A percentile compares a stretch with the other conserved stretches of the same genome.
Conservation (phyloP, 2,329 filamentous ascomycete genomes). For the Ambrosiella beaveri region DNA sequence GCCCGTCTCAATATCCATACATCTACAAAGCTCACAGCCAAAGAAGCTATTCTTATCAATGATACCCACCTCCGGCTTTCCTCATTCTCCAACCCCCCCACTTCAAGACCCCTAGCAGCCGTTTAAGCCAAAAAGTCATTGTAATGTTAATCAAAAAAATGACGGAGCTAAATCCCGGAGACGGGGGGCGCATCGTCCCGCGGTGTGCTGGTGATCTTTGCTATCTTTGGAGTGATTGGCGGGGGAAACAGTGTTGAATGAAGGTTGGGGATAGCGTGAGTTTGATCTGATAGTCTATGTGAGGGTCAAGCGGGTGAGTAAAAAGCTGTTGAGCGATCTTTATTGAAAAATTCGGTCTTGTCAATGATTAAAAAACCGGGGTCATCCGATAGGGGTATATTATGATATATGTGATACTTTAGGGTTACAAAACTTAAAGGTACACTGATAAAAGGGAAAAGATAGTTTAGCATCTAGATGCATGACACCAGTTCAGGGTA, state of each 20-base stretch:
- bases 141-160: not conserved
- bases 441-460: too few species aligned
- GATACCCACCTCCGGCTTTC: not conserved
- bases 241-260: not conserved
- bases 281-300: not conserved
- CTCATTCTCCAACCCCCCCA: not conserved
- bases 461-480: too few species aligned
- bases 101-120: not conserved
- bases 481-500: too few species aligned
- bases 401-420: too few species aligned
- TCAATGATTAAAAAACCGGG: too few species aligned
- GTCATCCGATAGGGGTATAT: too few species aligned
- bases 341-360: too few species aligned
- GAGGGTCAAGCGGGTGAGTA: too few species aligned
- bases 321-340: too few species aligned
- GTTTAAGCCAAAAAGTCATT: not conserved
- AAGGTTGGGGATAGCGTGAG: not conserved
- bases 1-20: not conserved
- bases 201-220: not conserved
- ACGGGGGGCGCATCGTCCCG: not conserved
- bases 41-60: too few species aligned
- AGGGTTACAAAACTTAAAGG: too few species aligned
- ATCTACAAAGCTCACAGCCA: not conserved
- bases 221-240: not conserved
- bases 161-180: not conserved